A percentile compares a stretch with the other conserved stretches of the same genome.
These are phyloP conservation scores for Spergularia azorica DNA, from an alignment of 179 eudicot genomes.

Conservation along the genomic window DNA sequence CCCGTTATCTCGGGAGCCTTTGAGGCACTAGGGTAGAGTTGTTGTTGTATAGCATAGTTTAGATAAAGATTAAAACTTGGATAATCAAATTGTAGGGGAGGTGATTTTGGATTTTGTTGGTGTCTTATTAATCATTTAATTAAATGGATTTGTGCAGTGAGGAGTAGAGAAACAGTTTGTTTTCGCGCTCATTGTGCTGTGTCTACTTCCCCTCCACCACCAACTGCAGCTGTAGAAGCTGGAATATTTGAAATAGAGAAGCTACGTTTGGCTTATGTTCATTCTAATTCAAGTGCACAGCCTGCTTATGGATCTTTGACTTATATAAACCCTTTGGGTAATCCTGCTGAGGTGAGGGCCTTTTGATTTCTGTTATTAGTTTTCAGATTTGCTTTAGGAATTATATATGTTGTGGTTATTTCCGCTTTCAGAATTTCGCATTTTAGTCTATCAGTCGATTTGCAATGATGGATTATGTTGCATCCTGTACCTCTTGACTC, in stretches of 20 bases:
- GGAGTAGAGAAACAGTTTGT: slow-evolving; percentile 52
- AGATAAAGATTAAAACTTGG: neutral
- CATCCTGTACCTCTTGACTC: neutral
- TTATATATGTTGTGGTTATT: neutral
- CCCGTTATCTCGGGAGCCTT: too few species aligned
- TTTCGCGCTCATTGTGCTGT: slow-evolving; percentile 59
- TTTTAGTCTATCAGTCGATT: neutral
- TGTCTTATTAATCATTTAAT: neutral
- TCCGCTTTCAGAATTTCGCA: neutral
- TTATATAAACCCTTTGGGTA: slow-evolving; percentile 37
- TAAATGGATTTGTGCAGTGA: slow-evolving; percentile 52
- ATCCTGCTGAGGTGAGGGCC: slow-evolving; percentile 53
- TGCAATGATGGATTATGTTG: neutral
- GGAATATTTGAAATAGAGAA: slow-evolving; percentile 60
- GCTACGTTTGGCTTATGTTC: slow-evolving; percentile 56
- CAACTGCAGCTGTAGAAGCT: slow-evolving; percentile 41
- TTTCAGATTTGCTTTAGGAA: neutral
- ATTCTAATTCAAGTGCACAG: slow-evolving; percentile 53
- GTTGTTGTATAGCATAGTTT: too few species aligned
- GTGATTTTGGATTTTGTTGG: neutral
- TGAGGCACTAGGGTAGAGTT: too few species aligned
- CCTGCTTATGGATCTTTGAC: slow-evolving; percentile 45
- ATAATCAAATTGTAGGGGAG: neutral
- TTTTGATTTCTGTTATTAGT: neutral
- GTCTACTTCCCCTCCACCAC: slow-evolving; percentile 52